Base-by-base conservation (phyloP, 2,329 filamentous ascomycete species). In the Microsporum ferrugineum region DNA sequence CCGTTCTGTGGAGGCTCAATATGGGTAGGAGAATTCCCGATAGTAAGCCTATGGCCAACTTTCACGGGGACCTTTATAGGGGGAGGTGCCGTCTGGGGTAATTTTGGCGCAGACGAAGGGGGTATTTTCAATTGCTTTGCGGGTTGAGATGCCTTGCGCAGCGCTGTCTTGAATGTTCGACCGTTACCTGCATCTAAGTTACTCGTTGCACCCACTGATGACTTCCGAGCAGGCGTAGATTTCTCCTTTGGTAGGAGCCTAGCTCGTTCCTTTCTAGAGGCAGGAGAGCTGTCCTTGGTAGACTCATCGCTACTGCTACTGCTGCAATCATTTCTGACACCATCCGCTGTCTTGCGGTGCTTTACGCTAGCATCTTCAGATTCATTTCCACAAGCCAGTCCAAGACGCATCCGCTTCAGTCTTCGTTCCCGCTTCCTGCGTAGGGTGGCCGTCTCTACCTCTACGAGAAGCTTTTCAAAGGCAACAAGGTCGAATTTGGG, bases 401-500 rank as follows among this genome's bases (percentile, higher is more conserved):
- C 66, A 17, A 73, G 59, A 36, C 65, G 67, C 43, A 63, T 65
- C 47, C 69, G 67, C 59, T 73, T 73, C 8, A 61, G 65, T 41
- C 65, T 66, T 49, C 72, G 68, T 61, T 66, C 70, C 58, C 63
- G 62, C 57, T 65, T 71, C 34, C 70, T 66, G 29, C 69, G 63
- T 2, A 64, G 41, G 29, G 59, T 66, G 17, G 67, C 67, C 23
- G 64, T 47, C 55, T 70, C 65, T 6, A 63, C 39, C 4, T 62
- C 65, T 51, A 65, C 57, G 3, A 69, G 59, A 57, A 65, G 65
- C 14, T 65, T 67, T 63, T 74, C 65, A 66, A 70, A 74, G 5
- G 59, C 61, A 17, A 66, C 59, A 8, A 75, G 45, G 65, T 76
- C 68, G 59, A 77, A 76, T 14, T 63, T 60, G 5, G 57, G 41